Conservation (phyloP, 371 early-diverging fungal species). For the Apophysomyces variabilis region DNA sequence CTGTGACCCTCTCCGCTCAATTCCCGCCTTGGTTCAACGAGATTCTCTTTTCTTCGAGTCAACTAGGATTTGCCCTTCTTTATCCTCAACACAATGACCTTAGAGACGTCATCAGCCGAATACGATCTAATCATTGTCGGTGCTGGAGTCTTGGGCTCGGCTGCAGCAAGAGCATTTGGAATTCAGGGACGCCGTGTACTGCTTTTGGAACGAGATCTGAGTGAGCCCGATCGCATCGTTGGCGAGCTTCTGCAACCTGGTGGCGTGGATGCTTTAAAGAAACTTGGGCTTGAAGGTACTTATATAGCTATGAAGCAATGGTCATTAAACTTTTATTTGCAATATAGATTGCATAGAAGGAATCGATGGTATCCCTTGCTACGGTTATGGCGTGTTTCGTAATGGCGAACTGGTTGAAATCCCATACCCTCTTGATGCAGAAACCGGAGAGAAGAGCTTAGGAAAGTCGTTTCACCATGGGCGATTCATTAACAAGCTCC, state of each 20-base stretch:
- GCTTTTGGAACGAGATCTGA: constrained; percentile 82
- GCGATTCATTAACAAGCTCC: constrained; percentile 85
- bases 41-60: no score
- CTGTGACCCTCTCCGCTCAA: no score
- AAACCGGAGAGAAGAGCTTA: constrained; percentile 45
- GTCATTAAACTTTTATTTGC: neutral
- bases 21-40: no score
- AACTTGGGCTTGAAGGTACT: constrained; percentile 71
- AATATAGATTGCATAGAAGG: constrained; percentile 75
- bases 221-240: constrained; percentile 93
- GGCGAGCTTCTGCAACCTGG: constrained; percentile 95
- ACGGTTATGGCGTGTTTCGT: constrained; percentile 85
- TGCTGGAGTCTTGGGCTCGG: constrained; percentile 87
- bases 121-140: constrained; percentile 86
- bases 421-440: constrained; percentile 61
- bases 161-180: constrained; percentile 79
- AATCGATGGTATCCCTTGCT: constrained; percentile 85
- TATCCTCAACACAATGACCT: neutral
- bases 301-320: neutral
- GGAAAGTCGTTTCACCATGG: constrained; percentile 96
- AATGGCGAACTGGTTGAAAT: constrained; percentile 60
- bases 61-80: neutral
- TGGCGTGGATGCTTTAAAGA: constrained; percentile 77
- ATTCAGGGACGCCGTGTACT: constrained; percentile 71
- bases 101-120: constrained; percentile 19